A percentile compares a stretch with the other conserved stretches of the same genome.
Conservation (phyloP, 2,329 filamentous ascomycete species). For the Spiromastix sp. region DNA sequence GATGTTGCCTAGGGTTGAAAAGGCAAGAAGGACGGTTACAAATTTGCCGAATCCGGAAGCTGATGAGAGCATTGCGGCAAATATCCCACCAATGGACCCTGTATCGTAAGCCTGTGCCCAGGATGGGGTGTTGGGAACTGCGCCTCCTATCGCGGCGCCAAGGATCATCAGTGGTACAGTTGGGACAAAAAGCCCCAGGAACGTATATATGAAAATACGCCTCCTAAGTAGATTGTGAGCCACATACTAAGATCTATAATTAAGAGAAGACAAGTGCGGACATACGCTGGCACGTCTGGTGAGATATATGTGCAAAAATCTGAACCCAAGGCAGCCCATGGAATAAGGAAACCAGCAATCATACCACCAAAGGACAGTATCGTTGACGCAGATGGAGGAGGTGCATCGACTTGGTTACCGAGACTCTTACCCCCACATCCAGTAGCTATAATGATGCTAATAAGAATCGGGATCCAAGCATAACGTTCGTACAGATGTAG, state of each 20-base stretch:
- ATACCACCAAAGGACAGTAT: constrained; percentile 16
- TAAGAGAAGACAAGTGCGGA: background rate
- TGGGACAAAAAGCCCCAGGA: constrained; percentile 42
- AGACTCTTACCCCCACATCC: constrained; percentile 12
- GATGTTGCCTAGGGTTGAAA: constrained; percentile 49
- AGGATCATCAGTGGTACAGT: constrained; percentile 52
- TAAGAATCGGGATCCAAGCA: constrained; percentile 16
- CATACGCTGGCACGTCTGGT: constrained; percentile 4
- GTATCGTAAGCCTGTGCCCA: constrained; percentile 48
- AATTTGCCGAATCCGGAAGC: constrained; percentile 51
- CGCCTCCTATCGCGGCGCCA: constrained; percentile 54
- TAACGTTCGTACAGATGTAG: constrained; percentile 60
- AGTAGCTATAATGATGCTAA: constrained; percentile 13
- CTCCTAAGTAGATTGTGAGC: constrained; percentile 3
- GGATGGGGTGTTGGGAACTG: constrained; percentile 39
- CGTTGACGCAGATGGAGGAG: constrained; percentile 10
- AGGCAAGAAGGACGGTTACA: constrained; percentile 53
- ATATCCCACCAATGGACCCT: constrained; percentile 54
- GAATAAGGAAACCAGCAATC: constrained; percentile 17
- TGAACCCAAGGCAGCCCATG: constrained; percentile 15
- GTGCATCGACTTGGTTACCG: constrained; percentile 3
- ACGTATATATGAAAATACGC: constrained; percentile 10
- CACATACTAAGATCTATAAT: background rate
- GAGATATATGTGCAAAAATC: constrained; percentile 13
- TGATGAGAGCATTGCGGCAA: constrained; percentile 38